A percentile compares a stretch with the other conserved stretches of the same genome.
These are phyloP conservation scores for Kwoniella europaea DNA, from an alignment of 768 basidiomycete species.

Conservation along the genomic window DNA sequence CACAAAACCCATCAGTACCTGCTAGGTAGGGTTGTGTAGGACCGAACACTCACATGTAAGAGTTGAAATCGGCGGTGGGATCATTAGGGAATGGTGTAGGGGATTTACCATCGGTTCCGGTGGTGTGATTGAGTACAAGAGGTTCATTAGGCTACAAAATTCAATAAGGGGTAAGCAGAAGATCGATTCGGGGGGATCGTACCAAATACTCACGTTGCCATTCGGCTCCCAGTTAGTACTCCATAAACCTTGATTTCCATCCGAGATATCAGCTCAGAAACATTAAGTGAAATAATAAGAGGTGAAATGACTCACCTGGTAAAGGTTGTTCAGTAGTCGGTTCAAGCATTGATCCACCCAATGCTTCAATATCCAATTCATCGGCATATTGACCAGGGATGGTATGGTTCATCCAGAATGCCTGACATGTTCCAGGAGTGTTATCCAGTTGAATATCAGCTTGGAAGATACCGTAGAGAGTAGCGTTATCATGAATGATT, in stretches of 20 bases:
- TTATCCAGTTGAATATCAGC: slow-evolving; percentile 5
- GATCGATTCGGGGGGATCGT: neutral
- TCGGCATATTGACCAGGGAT: slow-evolving; percentile 3
- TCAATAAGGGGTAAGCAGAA: no score
- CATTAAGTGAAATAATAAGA: neutral
- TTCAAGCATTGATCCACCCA: neutral
- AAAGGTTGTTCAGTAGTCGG: neutral
- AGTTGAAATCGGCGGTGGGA: slow-evolving; percentile 11
- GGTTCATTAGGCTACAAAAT: neutral
- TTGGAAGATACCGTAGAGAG: slow-evolving; percentile 22
- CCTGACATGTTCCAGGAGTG: slow-evolving; percentile 15
- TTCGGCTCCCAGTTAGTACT: slow-evolving; percentile 6
- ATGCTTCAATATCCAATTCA: slow-evolving; percentile 20
- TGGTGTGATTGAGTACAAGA: neutral
- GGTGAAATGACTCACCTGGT: neutral
- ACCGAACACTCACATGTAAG: slow-evolving; percentile 14
- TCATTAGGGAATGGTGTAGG: slow-evolving; percentile 17
- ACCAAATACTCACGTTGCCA: neutral
- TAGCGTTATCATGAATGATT: slow-evolving; percentile 6
- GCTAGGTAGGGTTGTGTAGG: neutral
- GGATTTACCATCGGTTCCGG: neutral
- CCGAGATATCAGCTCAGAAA: no score
- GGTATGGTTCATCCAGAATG: slow-evolving; percentile 25
- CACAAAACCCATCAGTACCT: no score
- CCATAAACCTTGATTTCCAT: slow-evolving; percentile 7